Conservation (phyloP, 345 rosid genomes). For the Citrus unshiu region DNA sequence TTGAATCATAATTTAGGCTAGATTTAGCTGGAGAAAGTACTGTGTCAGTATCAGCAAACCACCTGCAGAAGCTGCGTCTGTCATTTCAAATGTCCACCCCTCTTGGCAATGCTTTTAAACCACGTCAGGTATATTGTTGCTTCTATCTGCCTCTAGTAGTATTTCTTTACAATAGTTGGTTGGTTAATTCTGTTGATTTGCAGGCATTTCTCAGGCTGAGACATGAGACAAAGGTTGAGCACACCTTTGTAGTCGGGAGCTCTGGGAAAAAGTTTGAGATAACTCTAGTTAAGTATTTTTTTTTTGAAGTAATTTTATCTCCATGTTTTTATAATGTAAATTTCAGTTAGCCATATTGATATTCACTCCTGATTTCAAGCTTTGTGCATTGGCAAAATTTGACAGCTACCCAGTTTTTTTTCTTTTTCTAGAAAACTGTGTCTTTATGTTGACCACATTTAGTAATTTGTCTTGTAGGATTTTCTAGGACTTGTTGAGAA, state of each 20-base stretch:
- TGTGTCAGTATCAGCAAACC: conserved; percentile 81
- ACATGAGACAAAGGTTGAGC: conserved; percentile 85
- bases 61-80: conserved; percentile 89
- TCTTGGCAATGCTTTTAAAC: conserved; percentile 63
- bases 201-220: conserved; percentile 92
- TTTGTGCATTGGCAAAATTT: neutral
- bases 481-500: conserved; percentile 93
- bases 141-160: neutral
- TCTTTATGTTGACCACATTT: conserved; percentile 6
- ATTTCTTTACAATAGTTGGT: conserved; percentile 8
- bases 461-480: conserved; percentile 48
- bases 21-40: conserved; percentile 60
- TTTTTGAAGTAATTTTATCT: neutral
- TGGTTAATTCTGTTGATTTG: conserved; percentile 30
- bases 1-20: conserved; percentile 38
- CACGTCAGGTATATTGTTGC: conserved; percentile 75
- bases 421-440: neutral
- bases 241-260: conserved; percentile 68
- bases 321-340: neutral
- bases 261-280: conserved; percentile 76
- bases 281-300: conserved; percentile 64
- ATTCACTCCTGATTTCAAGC: neutral
- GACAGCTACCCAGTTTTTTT: neutral
- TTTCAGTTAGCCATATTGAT: neutral
- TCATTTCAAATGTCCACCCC: conserved; percentile 72